Evolutionary conservation across 805 yeast genomes (phyloP).

Genomic region (Starmerella tilneyi): DNA sequence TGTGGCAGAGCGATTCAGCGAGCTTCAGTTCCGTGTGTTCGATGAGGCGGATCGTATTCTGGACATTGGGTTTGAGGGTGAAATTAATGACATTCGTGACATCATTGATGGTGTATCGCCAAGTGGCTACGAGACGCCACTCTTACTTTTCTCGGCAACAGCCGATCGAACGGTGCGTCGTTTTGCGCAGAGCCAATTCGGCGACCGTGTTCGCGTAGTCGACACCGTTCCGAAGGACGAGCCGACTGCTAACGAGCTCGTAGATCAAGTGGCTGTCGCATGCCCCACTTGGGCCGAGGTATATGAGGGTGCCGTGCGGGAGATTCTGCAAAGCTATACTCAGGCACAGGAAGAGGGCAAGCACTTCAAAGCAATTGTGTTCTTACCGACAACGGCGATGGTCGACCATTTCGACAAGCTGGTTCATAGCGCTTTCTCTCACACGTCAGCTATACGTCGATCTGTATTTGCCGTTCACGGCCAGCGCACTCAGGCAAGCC

Average conservation of each 20-base stretch:
- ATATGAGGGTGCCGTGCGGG: conserved; percentile 44
- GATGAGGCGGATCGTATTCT: conserved; percentile 89
- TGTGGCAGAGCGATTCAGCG: conserved; percentile 39
- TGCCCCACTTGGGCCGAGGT: conserved; percentile 49
- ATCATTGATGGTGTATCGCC: conserved; percentile 45
- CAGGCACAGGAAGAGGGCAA: conserved; percentile 25
- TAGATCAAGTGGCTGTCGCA: conserved; percentile 53
- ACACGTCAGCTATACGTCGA: conserved; percentile 7
- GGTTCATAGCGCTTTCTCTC: conserved; percentile 29
- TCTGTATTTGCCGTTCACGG: conserved; percentile 47
- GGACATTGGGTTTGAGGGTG: conserved; percentile 68
- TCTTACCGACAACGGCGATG: conserved; percentile 65
- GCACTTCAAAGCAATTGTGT: conserved; percentile 66
- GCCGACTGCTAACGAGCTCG: conserved; percentile 68
- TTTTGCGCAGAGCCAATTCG: conserved; percentile 47
- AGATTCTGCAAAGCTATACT: conserved; percentile 33
- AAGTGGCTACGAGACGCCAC: conserved; percentile 36
- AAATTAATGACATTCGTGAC: conserved; percentile 35
- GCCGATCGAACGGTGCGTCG: conserved; percentile 55
- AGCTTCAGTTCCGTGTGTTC: conserved; percentile 55
- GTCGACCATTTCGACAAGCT: conserved; percentile 48
- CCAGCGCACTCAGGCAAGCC: conserved; percentile 53
- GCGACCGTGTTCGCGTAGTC: conserved; percentile 34
- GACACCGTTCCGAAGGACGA: conserved; percentile 68
- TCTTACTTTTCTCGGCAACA: conserved; percentile 81